Percentiles rank a stretch among this genome's conserved stretches.
Conservation (phyloP, 2,329 filamentous ascomycete species). For the Chrysoporthe cubensis region DNA sequence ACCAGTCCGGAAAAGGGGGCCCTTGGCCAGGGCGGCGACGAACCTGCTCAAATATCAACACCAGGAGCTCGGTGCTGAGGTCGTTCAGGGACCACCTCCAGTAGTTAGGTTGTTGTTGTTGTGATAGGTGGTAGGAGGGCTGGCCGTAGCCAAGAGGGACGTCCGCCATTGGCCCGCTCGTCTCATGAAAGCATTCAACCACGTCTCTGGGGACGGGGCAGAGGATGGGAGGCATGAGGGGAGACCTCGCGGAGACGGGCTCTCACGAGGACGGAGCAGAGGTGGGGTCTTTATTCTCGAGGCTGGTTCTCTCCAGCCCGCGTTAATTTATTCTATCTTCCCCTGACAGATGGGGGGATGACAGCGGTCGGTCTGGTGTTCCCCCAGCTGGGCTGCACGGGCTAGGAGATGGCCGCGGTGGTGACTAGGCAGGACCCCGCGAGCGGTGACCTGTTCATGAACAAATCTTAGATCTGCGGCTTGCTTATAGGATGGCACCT, state of each 20-base stretch:
- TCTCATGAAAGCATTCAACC: slow-evolving; percentile 16
- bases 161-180: slow-evolving; percentile 33
- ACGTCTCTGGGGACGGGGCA: slow-evolving; percentile 9
- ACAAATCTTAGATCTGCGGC: not conserved
- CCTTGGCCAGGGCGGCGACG: not conserved
- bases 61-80: slow-evolving; percentile 49
- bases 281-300: slow-evolving; percentile 16
- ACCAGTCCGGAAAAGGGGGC: not conserved
- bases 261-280: slow-evolving; percentile 15
- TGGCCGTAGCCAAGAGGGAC: slow-evolving; percentile 29
- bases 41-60: slow-evolving; percentile 48
- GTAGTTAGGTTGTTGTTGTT: slow-evolving; percentile 15
- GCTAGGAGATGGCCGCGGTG: not conserved
- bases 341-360: not conserved
- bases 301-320: slow-evolving; percentile 1
- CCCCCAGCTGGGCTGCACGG: not conserved
- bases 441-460: not conserved
- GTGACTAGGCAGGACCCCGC: not conserved
- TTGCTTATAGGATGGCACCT: not conserved
- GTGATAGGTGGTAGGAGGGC: slow-evolving; percentile 28
- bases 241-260: slow-evolving; percentile 16
- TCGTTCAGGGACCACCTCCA: slow-evolving; percentile 38
- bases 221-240: slow-evolving; percentile 19
- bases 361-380: not conserved
- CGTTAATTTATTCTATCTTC: not conserved